Conservation (phyloP, 1,284 basidiomycete genomes). For the Puccinia horiana region DNA sequence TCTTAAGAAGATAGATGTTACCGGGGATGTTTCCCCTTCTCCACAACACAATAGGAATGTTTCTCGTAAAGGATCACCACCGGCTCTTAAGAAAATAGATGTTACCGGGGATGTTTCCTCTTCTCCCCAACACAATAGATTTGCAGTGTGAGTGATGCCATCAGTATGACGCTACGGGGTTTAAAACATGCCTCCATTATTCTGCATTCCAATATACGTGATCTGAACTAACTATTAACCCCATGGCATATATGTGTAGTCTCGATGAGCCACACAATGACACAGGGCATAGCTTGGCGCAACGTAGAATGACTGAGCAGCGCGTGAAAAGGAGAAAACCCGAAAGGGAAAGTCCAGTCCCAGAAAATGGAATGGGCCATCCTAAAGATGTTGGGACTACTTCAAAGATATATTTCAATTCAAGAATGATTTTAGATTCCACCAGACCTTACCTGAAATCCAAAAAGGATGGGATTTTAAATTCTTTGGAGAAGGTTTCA, state of each 20-base stretch:
- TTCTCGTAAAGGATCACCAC: not conserved
- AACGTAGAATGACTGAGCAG: not conserved
- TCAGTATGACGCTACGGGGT: not conserved
- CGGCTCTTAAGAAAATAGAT: not conserved
- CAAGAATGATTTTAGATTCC: not conserved
- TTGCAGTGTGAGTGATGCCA: not conserved
- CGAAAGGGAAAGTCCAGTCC: not conserved
- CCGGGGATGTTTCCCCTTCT: not conserved
- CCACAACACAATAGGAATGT: too few species aligned
- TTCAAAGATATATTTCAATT: not conserved
- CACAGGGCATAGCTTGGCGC: not conserved
- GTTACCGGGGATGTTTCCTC: not conserved
- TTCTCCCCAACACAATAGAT: not conserved
- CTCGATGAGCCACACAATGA: not conserved
- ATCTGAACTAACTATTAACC: not conserved
- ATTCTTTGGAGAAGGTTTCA: not conserved
- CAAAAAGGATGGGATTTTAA: not conserved
- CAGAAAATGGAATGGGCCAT: not conserved
- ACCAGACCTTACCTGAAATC: slow-evolving; percentile 1
- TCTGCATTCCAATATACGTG: not conserved
- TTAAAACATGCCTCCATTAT: not conserved
- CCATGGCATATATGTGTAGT: not conserved
- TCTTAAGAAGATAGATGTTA: not conserved
- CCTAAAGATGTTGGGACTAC: not conserved
- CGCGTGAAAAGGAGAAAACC: not conserved